A percentile compares a stretch with the other conserved stretches of the same genome.
Conservation (phyloP, 257 asterid genomes). For the Anisodus acutangulus region DNA sequence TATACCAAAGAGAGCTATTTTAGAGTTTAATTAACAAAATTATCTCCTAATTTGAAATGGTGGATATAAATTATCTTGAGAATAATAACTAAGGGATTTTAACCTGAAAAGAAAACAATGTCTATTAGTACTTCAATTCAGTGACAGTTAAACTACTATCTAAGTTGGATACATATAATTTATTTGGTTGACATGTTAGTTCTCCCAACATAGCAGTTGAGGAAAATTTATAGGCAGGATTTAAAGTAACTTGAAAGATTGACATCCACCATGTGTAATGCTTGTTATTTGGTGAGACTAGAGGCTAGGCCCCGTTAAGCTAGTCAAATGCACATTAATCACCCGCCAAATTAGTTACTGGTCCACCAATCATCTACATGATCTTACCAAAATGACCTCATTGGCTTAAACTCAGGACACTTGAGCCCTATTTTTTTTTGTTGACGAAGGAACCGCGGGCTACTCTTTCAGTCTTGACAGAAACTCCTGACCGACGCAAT, state of each 20-base stretch:
- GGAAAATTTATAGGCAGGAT: background rate
- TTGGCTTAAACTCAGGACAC: no score
- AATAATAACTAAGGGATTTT: background rate
- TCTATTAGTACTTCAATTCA: no score
- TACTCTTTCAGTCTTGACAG: no score
- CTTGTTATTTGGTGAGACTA: background rate
- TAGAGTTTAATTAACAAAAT: background rate
- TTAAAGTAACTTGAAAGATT: background rate
- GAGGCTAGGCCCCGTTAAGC: background rate
- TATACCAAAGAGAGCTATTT: background rate
- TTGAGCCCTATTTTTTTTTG: no score
- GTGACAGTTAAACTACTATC: no score
- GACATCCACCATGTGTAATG: background rate
- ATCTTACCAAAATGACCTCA: no score
- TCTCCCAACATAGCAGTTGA: background rate
- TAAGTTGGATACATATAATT: background rate
- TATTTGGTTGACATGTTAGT: background rate
- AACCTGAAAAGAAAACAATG: no score
- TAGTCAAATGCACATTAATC: slow-evolving; percentile 14
- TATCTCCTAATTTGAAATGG: background rate
- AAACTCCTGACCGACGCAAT: no score
- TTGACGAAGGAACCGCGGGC: no score
- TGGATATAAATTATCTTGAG: background rate
- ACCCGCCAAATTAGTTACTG: background rate
- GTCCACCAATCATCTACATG: background rate